Conservation (phyloP, 2,329 filamentous ascomycete species). For the Mariannaea elegans region DNA sequence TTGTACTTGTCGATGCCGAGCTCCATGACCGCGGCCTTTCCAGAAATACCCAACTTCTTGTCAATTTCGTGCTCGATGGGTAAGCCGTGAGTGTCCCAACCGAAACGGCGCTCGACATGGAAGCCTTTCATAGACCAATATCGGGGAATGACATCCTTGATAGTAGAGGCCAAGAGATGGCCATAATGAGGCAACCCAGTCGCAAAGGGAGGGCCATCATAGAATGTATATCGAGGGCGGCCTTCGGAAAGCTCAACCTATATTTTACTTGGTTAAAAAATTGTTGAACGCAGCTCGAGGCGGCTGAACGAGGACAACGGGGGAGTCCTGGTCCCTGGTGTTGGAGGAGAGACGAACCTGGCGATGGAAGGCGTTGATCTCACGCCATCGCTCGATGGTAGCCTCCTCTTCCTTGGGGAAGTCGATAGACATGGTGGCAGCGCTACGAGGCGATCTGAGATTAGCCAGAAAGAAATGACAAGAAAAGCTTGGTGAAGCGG, state of each 20-base stretch:
- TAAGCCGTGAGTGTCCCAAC: slow-evolving; percentile 94
- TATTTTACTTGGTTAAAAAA: slow-evolving; percentile 15
- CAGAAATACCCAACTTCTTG: slow-evolving; percentile 91
- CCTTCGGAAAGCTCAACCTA: slow-evolving; percentile 82
- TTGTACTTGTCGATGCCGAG: slow-evolving; percentile 92
- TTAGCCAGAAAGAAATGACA: neutral
- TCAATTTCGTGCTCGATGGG: slow-evolving; percentile 98
- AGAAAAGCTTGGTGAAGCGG: neutral
- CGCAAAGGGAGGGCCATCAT: slow-evolving; percentile 85
- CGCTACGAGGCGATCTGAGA: neutral
- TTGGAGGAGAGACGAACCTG: slow-evolving; percentile 62
- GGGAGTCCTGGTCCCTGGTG: neutral
- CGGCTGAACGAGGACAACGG: neutral
- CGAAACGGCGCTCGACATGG: slow-evolving; percentile 90
- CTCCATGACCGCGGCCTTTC: slow-evolving; percentile 85
- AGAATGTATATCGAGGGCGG: slow-evolving; percentile 90
- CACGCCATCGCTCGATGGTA: slow-evolving; percentile 86
- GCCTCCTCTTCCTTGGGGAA: slow-evolving; percentile 92
- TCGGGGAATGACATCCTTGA: slow-evolving; percentile 95
- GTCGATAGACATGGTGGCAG: slow-evolving; percentile 78
- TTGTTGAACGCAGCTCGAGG: neutral
- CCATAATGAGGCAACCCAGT: slow-evolving; percentile 74
- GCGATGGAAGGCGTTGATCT: slow-evolving; percentile 89
- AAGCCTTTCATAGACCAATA: slow-evolving; percentile 98
- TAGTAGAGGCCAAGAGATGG: slow-evolving; percentile 88